These are phyloP conservation scores for Moesziomyces globuligerus DNA, from an alignment of 1,284 basidiomycete species.

Conservation along the genomic window DNA sequence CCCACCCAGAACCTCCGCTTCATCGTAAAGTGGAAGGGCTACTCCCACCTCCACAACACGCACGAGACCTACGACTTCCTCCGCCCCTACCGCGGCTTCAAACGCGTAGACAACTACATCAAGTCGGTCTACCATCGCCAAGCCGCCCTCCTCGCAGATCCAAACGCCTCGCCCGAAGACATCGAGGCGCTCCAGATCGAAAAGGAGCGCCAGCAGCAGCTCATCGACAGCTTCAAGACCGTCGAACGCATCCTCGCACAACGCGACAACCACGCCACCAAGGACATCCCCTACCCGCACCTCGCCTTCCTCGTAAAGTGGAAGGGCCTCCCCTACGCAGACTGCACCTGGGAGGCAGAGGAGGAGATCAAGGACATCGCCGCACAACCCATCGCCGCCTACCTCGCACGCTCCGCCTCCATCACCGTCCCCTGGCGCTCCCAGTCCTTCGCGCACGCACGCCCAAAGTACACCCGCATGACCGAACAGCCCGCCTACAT, in stretches of 20 bases:
- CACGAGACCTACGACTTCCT: conserved; percentile 96
- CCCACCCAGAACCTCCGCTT: conserved; percentile 68
- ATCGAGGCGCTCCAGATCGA: conserved; percentile 82
- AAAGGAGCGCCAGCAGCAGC: conserved; percentile 87
- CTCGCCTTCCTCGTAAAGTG: conserved; percentile 98
- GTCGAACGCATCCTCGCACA: conserved; percentile 92
- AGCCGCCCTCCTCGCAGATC: conserved; percentile 76
- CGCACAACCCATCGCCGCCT: conserved; percentile 79
- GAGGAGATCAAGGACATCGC: conserved; percentile 77
- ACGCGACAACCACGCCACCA: conserved; percentile 74
- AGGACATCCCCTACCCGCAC: conserved; percentile 72
- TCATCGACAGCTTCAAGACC: conserved; percentile 87
- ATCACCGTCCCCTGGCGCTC: conserved; percentile 89
- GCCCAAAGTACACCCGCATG: conserved; percentile 87
- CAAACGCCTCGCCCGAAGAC: conserved; percentile 84
- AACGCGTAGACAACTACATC: conserved; percentile 99
- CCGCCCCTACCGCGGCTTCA: conserved; percentile 85
- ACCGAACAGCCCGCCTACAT: conserved; percentile 91
- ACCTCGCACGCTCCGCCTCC: conserved; percentile 80
- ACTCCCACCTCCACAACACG: conserved; percentile 77
- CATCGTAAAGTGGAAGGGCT: conserved; percentile 70
- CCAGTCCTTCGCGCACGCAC: conserved; percentile 75
- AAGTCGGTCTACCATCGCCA: conserved; percentile 78
- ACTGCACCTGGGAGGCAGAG: conserved; percentile 90
- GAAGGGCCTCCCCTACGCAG: conserved; percentile 91